phyloP scores from a whole-genome alignment of 2,329 filamentous ascomycete genomes.

The Cryoendolithus antarcticus region DNA sequence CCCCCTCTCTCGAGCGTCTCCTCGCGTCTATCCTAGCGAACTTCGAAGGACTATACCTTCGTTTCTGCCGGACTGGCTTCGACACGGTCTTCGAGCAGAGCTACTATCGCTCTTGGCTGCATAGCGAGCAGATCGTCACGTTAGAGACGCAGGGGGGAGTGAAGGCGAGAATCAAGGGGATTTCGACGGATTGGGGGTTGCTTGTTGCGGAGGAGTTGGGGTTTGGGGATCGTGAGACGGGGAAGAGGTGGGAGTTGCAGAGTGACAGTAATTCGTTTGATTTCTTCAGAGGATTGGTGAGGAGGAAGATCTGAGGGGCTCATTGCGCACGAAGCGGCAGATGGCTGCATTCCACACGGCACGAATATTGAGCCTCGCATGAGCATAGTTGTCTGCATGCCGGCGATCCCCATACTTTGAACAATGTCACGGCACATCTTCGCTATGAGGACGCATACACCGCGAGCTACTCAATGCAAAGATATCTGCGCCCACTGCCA shows the following conservation, averaged over 20 bases:
- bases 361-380: too few relatives aligned
- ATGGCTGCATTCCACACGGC: too few relatives aligned
- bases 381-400: too few relatives aligned
- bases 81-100: conserved; percentile 55
- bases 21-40: conserved; percentile 67
- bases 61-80: conserved; percentile 67
- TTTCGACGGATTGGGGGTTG: conserved; percentile 85
- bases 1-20: conserved; percentile 65
- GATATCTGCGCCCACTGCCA: too few relatives aligned
- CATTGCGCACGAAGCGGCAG: too few relatives aligned
- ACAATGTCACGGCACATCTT: too few relatives aligned
- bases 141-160: conserved; percentile 69
- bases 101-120: conserved; percentile 80
- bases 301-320: conserved; percentile 48
- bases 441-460: too few relatives aligned
- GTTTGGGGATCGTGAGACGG: conserved; percentile 58
- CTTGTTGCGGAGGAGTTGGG: conserved; percentile 73
- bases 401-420: too few relatives aligned
- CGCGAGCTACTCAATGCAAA: too few relatives aligned
- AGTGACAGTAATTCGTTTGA: conserved; percentile 98
- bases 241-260: conserved; percentile 70
- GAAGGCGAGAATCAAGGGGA: conserved; percentile 67
- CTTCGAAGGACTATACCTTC: conserved; percentile 64
- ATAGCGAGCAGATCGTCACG: conserved; percentile 55
- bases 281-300: conserved; percentile 81